These are phyloP conservation scores for Phytophthora ohioensis DNA, from an alignment of 352 stramenopile species.

Conservation along the genomic window DNA sequence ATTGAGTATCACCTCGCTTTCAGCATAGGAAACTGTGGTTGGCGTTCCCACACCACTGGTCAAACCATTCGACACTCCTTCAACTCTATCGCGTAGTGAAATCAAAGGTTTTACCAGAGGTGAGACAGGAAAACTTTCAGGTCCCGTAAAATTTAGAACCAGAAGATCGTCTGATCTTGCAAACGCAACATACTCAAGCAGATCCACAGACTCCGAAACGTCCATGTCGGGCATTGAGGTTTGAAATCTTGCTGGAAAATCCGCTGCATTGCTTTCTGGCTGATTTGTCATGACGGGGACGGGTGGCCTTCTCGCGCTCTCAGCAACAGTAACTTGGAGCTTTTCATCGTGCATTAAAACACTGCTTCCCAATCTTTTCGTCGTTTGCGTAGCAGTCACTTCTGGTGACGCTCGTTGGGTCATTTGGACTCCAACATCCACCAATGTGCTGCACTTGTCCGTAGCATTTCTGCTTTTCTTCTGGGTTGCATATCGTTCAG, in stretches of 20 bases:
- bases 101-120: neutral
- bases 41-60: neutral
- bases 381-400: neutral
- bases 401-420: neutral
- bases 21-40: neutral
- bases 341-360: conserved; percentile 19
- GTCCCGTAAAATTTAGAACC: neutral
- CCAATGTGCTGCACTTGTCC: neutral
- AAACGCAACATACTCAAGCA: neutral
- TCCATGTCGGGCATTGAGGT: neutral
- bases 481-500: conserved; percentile 11
- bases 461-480: conserved; percentile 23
- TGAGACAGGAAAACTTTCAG: conserved; percentile 1
- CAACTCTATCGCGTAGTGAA: neutral
- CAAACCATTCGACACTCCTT: neutral
- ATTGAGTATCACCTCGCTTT: conserved; percentile 4
- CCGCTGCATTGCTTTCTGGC: neutral
- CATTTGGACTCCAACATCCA: conserved; percentile 8
- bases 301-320: neutral
- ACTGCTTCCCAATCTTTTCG: neutral
- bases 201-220: neutral
- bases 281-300: neutral
- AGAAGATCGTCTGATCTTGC: neutral
- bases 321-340: conserved; percentile 7
- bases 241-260: neutral